A percentile compares a stretch with the other conserved stretches of the same genome.
phyloP scores from a whole-genome alignment of 306 rosid species.

The Purshia tridentata region DNA sequence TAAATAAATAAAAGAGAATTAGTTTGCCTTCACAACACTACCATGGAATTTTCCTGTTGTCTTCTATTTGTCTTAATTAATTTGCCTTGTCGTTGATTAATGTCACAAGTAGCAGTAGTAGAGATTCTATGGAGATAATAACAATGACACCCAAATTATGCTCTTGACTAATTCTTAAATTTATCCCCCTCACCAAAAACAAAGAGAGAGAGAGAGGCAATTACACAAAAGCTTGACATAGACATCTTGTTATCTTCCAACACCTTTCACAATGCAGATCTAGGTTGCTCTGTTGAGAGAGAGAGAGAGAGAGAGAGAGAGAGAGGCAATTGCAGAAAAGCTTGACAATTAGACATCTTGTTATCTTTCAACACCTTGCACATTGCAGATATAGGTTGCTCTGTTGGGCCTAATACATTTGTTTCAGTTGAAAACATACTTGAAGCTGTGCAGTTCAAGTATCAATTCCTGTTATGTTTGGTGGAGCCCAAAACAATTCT shows the following conservation, averaged over 20 bases:
- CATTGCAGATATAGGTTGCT: constrained; percentile 48
- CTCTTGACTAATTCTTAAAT: too few species aligned
- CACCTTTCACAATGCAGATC: constrained; percentile 30
- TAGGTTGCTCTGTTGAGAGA: constrained; percentile 40
- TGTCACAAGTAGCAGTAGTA: too few species aligned
- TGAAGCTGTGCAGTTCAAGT: constrained; percentile 24
- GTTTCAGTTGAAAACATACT: constrained; percentile 28
- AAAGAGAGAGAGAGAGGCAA: too few species aligned
- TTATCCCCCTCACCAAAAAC: too few species aligned
- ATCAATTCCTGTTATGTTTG: too few species aligned
- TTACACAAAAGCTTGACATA: constrained; percentile 27
- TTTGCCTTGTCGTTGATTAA: too few species aligned
- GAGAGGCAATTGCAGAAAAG: constrained; percentile 21
- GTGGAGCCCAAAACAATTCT: too few species aligned
- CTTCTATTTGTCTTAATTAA: too few species aligned
- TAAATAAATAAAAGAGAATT: too few species aligned
- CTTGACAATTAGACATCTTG: constrained; percentile 18
- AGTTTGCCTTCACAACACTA: background rate
- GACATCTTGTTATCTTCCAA: background rate
- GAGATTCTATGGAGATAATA: too few species aligned
- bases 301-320: too few species aligned
- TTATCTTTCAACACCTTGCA: constrained; percentile 14
- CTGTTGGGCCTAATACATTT: constrained; percentile 45
- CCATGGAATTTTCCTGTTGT: background rate
- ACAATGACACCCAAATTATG: too few species aligned